Base-by-base conservation (phyloP, 2,329 filamentous ascomycete species). In the Cytospora piceicola region DNA sequence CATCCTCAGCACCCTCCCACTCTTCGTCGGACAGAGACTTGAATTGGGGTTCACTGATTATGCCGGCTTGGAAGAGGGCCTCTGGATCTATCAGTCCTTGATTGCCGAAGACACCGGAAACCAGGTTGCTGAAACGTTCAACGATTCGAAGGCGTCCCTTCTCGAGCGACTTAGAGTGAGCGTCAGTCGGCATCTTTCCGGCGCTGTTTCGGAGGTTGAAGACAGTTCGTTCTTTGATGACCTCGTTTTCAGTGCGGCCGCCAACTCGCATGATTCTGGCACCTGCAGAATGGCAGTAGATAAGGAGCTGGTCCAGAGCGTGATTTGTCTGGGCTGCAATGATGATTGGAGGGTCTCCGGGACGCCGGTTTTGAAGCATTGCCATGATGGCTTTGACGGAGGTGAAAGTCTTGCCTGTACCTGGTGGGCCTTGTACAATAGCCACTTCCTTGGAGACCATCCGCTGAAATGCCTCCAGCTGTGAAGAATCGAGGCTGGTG, bases 311-410 rank as follows among this genome's bases (percentile, higher is more conserved):
- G 71, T 97, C 93, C 0, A 97, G 79, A 0, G 93, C 93, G 75
- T 97, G 93, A 66, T 97, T 97, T 0, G 93, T 97, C 71, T 97
- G 93, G 9, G 92, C 93, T 0, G 93, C 85, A 4, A 97, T 82
- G 24, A 97, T 82, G 34, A 97, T 88, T 0, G 91, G 91, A 11
- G 88, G 83, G 65, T 89, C 86, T 0, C 77, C 80, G 1, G 73
- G 71, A 2, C 75, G 73, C 72, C 86, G 82, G 61, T 90, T 91
- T 1, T 81, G 76, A 0, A 92, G 79, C 61, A 94, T 79, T 1
- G 89, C 81, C 56, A 85, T 86, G 12, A 97, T 75, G 0, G 90
- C 90, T 30, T 88, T 79, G 2, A 94, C 86, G 0, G 92, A 95
- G 0, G 93, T 90, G 69, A 90, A 90, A 0, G 94, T 97, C 73